phyloP scores from a whole-genome alignment of 805 yeast genomes.

The Tetrapisispora nanseiensis region DNA sequence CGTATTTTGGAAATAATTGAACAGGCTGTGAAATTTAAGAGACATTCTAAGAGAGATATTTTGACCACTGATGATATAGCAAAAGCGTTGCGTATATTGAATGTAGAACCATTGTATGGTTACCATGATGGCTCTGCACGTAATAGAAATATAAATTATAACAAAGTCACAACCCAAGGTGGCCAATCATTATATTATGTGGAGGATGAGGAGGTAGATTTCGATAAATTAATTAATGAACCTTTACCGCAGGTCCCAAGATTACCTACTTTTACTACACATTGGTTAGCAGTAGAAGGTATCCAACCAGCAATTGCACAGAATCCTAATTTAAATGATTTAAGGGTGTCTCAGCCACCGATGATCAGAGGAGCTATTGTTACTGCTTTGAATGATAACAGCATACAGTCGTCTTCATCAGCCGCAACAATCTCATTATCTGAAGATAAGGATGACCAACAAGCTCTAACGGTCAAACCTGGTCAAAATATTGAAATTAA shows the following conservation, averaged over 20 bases:
- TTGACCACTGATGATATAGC: conserved; percentile 74
- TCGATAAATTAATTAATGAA: conserved; percentile 84
- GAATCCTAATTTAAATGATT: conserved; percentile 74
- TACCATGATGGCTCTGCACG: conserved; percentile 43
- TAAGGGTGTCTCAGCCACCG: conserved; percentile 61
- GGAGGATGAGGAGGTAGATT: conserved; percentile 87
- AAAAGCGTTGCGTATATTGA: conserved; percentile 71
- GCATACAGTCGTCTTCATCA: conserved; percentile 25
- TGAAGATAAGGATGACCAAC: conserved; percentile 18
- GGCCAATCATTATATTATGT: conserved; percentile 90
- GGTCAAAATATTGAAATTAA: conserved; percentile 51
- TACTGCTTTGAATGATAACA: conserved; percentile 45
- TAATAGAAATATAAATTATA: conserved; percentile 58
- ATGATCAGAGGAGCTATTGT: conserved; percentile 75
- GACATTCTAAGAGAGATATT: conserved; percentile 80
- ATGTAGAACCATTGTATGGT: conserved; percentile 90
- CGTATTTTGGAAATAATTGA: conserved; percentile 91
- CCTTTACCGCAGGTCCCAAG: conserved; percentile 95
- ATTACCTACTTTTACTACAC: conserved; percentile 84
- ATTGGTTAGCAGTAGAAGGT: conserved; percentile 97
- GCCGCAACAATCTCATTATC: conserved; percentile 8
- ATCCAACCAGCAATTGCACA: conserved; percentile 97
- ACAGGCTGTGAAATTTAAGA: conserved; percentile 91
- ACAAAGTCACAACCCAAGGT: conserved; percentile 80
- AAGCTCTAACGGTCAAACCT: conserved; percentile 29